phyloP scores from a whole-genome alignment of 371 early-diverging fungal species.

The Massospora cicadina region DNA sequence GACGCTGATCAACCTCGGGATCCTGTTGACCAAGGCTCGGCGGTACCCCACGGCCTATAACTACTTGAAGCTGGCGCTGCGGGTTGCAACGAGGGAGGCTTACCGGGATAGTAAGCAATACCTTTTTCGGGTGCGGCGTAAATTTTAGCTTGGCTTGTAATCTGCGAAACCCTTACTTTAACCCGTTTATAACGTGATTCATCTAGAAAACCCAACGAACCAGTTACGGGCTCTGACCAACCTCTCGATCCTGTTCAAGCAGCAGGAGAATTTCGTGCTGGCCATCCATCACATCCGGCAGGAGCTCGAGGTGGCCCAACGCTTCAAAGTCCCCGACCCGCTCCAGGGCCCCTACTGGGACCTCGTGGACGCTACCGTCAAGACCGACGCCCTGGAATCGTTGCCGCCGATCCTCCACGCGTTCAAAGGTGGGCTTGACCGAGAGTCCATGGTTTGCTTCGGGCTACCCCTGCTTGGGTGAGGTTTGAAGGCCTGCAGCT shows the following conservation, averaged over 20 bases:
- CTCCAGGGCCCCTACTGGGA: neutral
- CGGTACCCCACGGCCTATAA: neutral
- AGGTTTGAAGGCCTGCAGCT: too few relatives aligned
- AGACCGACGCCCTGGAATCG: neutral
- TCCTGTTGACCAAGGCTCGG: neutral
- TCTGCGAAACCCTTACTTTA: too few relatives aligned
- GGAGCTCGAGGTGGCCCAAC: neutral
- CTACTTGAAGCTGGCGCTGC: neutral
- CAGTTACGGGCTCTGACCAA: neutral
- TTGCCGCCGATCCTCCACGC: neutral
- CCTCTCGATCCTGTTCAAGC: neutral
- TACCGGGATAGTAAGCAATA: neutral
- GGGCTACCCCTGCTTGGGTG: too few relatives aligned
- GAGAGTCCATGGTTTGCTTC: too few relatives aligned
- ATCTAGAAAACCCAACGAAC: neutral
- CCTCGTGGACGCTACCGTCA: neutral
- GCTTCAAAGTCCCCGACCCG: neutral
- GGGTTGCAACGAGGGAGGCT: neutral
- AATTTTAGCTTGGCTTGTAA: too few relatives aligned
- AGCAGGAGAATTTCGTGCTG: neutral
- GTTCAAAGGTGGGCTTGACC: neutral
- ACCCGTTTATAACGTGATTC: too few relatives aligned
- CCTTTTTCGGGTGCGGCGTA: too few relatives aligned
- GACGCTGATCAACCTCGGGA: neutral
- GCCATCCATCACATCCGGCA: neutral